Conservation (phyloP, 2,329 filamentous ascomycete genomes). For the Ceratocystis alfenasii region DNA sequence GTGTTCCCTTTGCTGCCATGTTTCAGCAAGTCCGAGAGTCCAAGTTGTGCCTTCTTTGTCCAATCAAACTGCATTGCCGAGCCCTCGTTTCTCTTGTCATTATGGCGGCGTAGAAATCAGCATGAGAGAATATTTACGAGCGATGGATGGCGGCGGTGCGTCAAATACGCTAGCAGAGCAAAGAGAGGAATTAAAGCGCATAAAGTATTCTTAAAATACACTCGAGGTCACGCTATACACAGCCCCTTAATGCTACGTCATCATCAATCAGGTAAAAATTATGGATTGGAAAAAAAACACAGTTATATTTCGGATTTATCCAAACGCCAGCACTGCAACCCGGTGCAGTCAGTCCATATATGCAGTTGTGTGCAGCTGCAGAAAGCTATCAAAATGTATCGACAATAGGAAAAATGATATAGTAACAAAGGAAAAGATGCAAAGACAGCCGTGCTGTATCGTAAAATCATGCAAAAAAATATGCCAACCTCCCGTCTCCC, state of each 20-base stretch:
- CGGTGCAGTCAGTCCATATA: slow-evolving; percentile 6
- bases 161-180: neutral
- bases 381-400: slow-evolving; percentile 6
- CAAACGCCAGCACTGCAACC: slow-evolving; percentile 10
- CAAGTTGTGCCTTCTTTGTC: neutral
- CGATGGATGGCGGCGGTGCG: too few relatives aligned
- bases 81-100: neutral
- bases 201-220: neutral
- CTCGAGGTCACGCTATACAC: neutral
- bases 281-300: neutral
- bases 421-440: slow-evolving; percentile 16
- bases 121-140: neutral
- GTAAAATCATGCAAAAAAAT: slow-evolving; percentile 15
- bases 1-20: neutral
- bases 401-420: slow-evolving; percentile 19
- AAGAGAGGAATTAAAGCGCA: neutral
- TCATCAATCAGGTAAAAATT: neutral
- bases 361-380: neutral
- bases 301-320: slow-evolving; percentile 3
- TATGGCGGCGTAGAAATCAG: neutral
- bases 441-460: slow-evolving; percentile 8
- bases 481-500: neutral
- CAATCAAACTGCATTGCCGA: neutral
- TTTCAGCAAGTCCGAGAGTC: neutral
- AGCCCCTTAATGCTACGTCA: neutral